Evolutionary conservation across 495 filamentous ascomycete species (phyloP).

Genomic region (Aspergillus asperescens): DNA sequence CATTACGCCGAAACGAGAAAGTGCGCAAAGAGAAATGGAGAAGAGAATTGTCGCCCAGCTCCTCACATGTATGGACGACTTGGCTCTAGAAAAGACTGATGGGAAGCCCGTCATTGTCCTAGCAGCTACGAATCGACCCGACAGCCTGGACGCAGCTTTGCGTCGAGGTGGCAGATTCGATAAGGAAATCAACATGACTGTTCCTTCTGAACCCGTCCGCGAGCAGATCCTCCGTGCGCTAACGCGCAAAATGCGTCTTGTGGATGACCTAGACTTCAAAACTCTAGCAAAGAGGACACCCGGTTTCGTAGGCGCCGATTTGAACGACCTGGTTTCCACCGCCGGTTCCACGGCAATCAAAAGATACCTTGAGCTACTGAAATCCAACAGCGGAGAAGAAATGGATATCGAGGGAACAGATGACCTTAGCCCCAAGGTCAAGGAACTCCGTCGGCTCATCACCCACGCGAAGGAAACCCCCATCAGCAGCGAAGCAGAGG

Average conservation of each 20-base stretch:
- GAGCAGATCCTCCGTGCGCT: constrained; percentile 80
- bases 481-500: constrained; percentile 38
- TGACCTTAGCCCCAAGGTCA: constrained; percentile 38
- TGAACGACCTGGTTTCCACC: constrained; percentile 73
- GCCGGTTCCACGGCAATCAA: constrained; percentile 63
- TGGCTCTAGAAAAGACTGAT: constrained; percentile 72
- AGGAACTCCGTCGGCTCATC: constrained; percentile 51
- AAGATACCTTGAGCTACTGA: constrained; percentile 50
- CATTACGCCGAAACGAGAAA: constrained; percentile 91
- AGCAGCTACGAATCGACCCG: constrained; percentile 89
- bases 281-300: constrained; percentile 84
- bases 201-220: constrained; percentile 77
- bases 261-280: constrained; percentile 69
- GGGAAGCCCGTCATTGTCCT: constrained; percentile 91
- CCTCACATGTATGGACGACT: constrained; percentile 80
- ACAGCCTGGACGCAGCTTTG: constrained; percentile 81
- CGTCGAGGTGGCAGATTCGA: constrained; percentile 84
- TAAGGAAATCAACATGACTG: constrained; percentile 91
- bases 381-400: constrained; percentile 45
- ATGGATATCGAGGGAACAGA: constrained; percentile 49
- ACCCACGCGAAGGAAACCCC: constrained; percentile 47
- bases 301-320: constrained; percentile 93
- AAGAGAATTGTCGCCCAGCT: constrained; percentile 92
- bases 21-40: constrained; percentile 95
- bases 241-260: constrained; percentile 62